phyloP scores from a whole-genome alignment of 495 filamentous ascomycete species.

The Penicillium chermesinum region DNA sequence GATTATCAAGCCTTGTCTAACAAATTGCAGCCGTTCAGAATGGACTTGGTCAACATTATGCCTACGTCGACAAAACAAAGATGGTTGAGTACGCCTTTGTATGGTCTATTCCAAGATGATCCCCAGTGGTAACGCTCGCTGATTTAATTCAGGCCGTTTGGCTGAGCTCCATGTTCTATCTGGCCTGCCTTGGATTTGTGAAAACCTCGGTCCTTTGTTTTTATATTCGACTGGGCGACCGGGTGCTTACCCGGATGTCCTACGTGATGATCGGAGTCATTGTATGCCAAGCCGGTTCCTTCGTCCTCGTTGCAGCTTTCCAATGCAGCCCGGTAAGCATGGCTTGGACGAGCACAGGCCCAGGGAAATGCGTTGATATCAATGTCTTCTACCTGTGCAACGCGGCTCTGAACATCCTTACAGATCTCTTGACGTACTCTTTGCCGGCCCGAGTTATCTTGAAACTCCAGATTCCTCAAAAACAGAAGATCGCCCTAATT shows the following conservation, averaged over 20 bases:
- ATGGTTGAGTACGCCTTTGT: constrained; percentile 30
- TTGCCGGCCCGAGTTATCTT: constrained; percentile 39
- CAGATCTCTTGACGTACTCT: constrained; percentile 48
- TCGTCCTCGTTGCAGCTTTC: constrained; percentile 35
- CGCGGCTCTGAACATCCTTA: constrained; percentile 46
- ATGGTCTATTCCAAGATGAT: background rate
- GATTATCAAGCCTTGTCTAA: constrained; percentile 2
- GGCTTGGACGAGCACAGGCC: constrained; percentile 24
- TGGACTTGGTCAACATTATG: constrained; percentile 30
- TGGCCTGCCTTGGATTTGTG: constrained; percentile 35
- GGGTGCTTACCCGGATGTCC: constrained; percentile 25
- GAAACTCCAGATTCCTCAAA: constrained; percentile 31
- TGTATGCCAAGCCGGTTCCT: constrained; percentile 26
- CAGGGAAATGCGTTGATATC: constrained; percentile 41
- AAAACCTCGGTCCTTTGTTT: constrained; percentile 38
- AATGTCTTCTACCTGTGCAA: constrained; percentile 43
- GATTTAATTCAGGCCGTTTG: constrained; percentile 26
- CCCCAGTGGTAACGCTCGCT: background rate
- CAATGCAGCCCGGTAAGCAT: constrained; percentile 32
- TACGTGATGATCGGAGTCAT: constrained; percentile 31
- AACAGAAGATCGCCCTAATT: constrained; percentile 31
- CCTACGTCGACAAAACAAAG: constrained; percentile 16
- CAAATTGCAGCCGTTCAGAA: constrained; percentile 24
- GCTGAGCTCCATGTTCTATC: constrained; percentile 41
- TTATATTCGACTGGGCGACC: constrained; percentile 37